These are phyloP conservation scores for Apium graveolens DNA, from an alignment of 129 eudicot genomes.

Conservation along the genomic window DNA sequence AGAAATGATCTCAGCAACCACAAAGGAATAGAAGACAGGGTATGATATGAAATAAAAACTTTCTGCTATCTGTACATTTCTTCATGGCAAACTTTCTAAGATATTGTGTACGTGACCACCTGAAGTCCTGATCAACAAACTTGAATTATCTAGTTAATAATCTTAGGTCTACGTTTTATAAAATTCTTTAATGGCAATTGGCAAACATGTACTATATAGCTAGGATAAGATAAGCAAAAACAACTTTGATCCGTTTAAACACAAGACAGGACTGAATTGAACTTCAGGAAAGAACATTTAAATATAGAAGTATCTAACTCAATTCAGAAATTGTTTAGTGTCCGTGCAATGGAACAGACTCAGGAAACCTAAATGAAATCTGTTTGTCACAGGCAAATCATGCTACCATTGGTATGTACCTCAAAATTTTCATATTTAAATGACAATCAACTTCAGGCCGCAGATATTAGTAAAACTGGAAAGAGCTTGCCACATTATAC, in stretches of 20 bases:
- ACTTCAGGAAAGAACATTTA: background rate
- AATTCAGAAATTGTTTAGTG: background rate
- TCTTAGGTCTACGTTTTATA: background rate
- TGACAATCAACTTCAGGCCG: background rate
- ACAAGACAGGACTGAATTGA: background rate
- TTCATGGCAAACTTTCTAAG: background rate
- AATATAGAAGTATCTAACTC: background rate
- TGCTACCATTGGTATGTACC: background rate
- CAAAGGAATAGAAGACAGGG: background rate
- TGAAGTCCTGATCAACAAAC: background rate
- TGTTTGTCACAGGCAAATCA: background rate
- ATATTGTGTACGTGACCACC: background rate
- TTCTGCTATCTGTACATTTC: background rate
- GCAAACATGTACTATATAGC: background rate
- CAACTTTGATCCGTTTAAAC: background rate
- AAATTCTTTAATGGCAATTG: no score
- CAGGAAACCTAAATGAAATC: background rate
- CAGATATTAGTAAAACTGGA: background rate
- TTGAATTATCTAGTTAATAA: background rate
- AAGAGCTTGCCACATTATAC: background rate
- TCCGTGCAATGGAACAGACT: background rate
- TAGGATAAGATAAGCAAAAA: background rate
- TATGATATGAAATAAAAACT: background rate
- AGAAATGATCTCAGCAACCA: conserved; percentile 18
- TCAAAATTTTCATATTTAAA: background rate